These are phyloP conservation scores for Posidonia oceanica DNA, from an alignment of 116 monocot species.

Conservation along the genomic window DNA sequence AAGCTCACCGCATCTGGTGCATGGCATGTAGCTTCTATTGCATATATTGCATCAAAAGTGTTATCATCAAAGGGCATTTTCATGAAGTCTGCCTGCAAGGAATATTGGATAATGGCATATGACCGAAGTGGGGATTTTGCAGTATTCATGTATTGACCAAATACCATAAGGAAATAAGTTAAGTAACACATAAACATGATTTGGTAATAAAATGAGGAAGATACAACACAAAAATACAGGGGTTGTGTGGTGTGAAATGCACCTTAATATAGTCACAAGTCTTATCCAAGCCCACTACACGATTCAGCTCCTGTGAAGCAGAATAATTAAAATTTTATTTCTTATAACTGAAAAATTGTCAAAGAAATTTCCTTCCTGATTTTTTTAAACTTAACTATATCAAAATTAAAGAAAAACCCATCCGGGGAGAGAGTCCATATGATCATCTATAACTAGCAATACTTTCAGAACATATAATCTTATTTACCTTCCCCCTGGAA, in stretches of 20 bases:
- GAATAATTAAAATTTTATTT: neutral
- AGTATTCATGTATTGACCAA: neutral
- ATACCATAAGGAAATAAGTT: neutral
- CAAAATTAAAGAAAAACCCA: too few relatives aligned
- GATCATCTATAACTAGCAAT: neutral
- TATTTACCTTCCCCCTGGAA: conserved; percentile 45
- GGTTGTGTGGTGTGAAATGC: neutral
- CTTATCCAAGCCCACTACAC: conserved; percentile 36
- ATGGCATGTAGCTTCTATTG: conserved; percentile 96
- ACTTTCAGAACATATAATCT: neutral
- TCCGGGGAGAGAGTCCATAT: neutral
- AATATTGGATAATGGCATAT: neutral
- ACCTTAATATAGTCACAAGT: conserved; percentile 88
- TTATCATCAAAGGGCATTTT: conserved; percentile 80
- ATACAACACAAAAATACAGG: neutral
- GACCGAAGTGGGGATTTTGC: neutral
- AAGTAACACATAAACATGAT: neutral
- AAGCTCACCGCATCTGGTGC: conserved; percentile 74
- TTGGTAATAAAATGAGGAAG: neutral
- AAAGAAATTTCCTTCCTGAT: neutral
- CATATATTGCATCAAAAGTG: conserved; percentile 83
- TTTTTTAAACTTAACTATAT: neutral
- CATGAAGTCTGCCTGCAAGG: conserved; percentile 93
- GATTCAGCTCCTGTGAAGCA: conserved; percentile 62
- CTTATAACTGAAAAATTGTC: neutral